Conservation (phyloP, 2,329 filamentous ascomycete genomes). For the Esteya vermicola region DNA sequence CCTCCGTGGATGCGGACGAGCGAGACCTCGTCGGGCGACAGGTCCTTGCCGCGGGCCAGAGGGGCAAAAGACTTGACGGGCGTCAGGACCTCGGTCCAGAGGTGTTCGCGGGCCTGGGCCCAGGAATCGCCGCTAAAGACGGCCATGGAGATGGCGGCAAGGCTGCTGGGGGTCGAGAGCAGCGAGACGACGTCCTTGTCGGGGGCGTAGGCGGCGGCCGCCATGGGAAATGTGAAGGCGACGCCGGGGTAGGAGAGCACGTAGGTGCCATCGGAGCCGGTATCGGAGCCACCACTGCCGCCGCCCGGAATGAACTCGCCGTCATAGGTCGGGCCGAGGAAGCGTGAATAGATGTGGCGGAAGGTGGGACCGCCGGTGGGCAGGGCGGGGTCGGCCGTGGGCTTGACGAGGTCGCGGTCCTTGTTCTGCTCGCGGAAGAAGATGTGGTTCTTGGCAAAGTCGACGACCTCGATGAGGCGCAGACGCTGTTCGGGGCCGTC, state of each 20-base stretch:
- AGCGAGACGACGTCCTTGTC: slow-evolving; percentile 72
- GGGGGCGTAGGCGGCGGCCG: slow-evolving; percentile 59
- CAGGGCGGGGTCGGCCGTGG: slow-evolving; percentile 16
- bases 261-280: slow-evolving; percentile 54
- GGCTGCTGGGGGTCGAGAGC: slow-evolving; percentile 62
- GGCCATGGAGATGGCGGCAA: slow-evolving; percentile 72
- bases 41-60: slow-evolving; percentile 56
- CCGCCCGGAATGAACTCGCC: slow-evolving; percentile 67
- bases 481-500: slow-evolving; percentile 87
- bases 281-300: slow-evolving; percentile 21
- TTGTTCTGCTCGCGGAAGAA: slow-evolving; percentile 58
- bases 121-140: slow-evolving; percentile 85
- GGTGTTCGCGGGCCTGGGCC: slow-evolving; percentile 61
- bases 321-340: slow-evolving; percentile 88
- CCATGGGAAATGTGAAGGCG: slow-evolving; percentile 78
- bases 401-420: slow-evolving; percentile 62
- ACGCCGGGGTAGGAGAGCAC: slow-evolving; percentile 89
- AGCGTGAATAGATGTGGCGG: slow-evolving; percentile 76
- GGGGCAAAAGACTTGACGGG: slow-evolving; percentile 60
- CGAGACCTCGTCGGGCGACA: slow-evolving; percentile 79
- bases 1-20: slow-evolving; percentile 64
- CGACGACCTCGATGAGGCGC: slow-evolving; percentile 76
- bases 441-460: slow-evolving; percentile 76
- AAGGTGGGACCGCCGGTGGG: slow-evolving; percentile 54
- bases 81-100: slow-evolving; percentile 64